Conservation (phyloP, 75 land plant genomes). For the Gnetum montanum region DNA sequence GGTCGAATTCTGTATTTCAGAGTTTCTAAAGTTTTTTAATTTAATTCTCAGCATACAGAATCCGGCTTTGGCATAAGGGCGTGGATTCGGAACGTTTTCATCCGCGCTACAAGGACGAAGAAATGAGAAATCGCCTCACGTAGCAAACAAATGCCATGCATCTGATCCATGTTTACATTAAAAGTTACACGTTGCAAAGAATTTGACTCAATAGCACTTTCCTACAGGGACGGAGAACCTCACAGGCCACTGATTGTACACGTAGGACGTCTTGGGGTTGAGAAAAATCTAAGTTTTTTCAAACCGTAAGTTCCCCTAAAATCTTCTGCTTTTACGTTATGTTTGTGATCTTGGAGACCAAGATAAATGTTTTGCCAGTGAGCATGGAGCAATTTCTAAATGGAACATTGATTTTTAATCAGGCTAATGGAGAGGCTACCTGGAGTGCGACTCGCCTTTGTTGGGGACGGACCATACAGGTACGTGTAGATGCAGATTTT, state of each 20-base stretch:
- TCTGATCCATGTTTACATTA: no score
- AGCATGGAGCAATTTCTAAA: no score
- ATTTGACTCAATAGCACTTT: no score
- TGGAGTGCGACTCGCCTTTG: slow-evolving; percentile 76
- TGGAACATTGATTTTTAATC: slow-evolving; percentile 2
- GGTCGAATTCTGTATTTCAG: no score
- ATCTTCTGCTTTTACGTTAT: no score
- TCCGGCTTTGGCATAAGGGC: slow-evolving; percentile 97
- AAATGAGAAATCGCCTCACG: slow-evolving; percentile 79
- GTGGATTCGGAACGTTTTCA: slow-evolving; percentile 97
- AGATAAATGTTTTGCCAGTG: no score
- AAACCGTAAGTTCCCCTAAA: slow-evolving; percentile 40
- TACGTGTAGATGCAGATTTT: slow-evolving; percentile 11
- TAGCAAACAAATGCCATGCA: no score
- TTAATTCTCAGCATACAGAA: slow-evolving; percentile 72
- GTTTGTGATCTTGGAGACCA: no score
- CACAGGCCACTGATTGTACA: slow-evolving; percentile 81
- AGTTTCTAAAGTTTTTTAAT: no score
- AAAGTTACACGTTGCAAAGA: neutral
- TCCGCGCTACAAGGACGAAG: slow-evolving; percentile 57
- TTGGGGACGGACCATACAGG: slow-evolving; percentile 99
- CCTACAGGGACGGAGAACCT: slow-evolving; percentile 69
- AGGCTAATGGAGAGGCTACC: slow-evolving; percentile 91
- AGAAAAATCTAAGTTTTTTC: slow-evolving; percentile 90
- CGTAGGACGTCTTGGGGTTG: slow-evolving; percentile 94